phyloP scores from a whole-genome alignment of 306 rosid genomes.

The Pachyrhizus erosus region DNA sequence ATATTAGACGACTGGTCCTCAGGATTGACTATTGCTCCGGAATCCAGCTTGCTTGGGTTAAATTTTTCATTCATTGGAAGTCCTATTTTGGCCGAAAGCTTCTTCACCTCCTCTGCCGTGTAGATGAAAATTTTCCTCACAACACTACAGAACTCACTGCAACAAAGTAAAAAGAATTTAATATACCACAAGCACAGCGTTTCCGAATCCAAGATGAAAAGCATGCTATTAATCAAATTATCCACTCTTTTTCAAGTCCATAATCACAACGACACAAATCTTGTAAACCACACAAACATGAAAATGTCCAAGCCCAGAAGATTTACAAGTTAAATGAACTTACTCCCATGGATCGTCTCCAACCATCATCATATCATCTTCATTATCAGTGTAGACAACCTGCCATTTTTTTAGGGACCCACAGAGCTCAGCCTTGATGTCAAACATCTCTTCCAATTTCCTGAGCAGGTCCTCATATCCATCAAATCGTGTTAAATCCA shows the following conservation, averaged over 20 bases:
- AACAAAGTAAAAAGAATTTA: slow-evolving; percentile 12
- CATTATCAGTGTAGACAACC: slow-evolving; percentile 82
- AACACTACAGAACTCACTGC: slow-evolving; percentile 83
- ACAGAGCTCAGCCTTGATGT: slow-evolving; percentile 72
- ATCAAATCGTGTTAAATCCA: slow-evolving; percentile 66
- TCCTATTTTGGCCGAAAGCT: slow-evolving; percentile 69
- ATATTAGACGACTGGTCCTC: slow-evolving; percentile 68
- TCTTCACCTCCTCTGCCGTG: slow-evolving; percentile 74
- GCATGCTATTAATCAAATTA: neutral
- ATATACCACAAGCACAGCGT: neutral
- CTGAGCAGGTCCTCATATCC: slow-evolving; percentile 53
- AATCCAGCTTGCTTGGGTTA: slow-evolving; percentile 54
- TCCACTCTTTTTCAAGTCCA: neutral
- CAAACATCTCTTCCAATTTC: slow-evolving; percentile 80
- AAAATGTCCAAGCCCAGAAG: neutral
- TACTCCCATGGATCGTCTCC: slow-evolving; percentile 91
- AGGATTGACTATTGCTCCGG: slow-evolving; percentile 54
- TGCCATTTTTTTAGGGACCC: slow-evolving; percentile 75
- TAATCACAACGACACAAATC: neutral
- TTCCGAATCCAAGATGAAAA: neutral
- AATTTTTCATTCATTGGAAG: slow-evolving; percentile 54
- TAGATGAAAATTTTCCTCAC: slow-evolving; percentile 80
- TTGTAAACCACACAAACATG: neutral
- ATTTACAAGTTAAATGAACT: slow-evolving; percentile 52
- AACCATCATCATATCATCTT: slow-evolving; percentile 72